Evolutionary conservation across 805 yeast genomes (phyloP).

Genomic region (Lachancea fermentati): DNA sequence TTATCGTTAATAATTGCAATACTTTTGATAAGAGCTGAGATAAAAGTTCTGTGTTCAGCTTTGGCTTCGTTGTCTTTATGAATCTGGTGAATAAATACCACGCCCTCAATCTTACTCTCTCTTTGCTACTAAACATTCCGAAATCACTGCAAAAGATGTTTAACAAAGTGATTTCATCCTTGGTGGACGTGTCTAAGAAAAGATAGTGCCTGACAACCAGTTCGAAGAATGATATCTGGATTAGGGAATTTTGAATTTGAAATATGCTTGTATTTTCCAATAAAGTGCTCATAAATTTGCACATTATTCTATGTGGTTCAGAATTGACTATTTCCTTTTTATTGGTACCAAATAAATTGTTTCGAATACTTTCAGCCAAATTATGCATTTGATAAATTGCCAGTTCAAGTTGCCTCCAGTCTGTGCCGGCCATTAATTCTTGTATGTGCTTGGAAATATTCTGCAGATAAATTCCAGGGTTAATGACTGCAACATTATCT

Average conservation of each 20-base stretch:
- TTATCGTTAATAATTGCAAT: conserved; percentile 54
- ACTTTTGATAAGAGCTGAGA: conserved; percentile 59
- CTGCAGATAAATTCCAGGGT: conserved; percentile 56
- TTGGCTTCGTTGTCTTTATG: conserved; percentile 68
- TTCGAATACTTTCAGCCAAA: conserved; percentile 73
- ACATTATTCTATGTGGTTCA: conserved; percentile 50
- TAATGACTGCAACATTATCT: conserved; percentile 65
- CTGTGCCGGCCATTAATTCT: conserved; percentile 36
- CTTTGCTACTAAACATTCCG: conserved; percentile 73
- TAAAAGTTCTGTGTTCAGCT: conserved; percentile 44
- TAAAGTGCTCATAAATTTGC: conserved; percentile 26
- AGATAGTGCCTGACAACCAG: conserved; percentile 72
- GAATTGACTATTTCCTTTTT: conserved; percentile 60
- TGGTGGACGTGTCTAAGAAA: conserved; percentile 38
- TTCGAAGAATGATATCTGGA: conserved; percentile 80
- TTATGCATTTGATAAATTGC: conserved; percentile 79
- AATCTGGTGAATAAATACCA: conserved; percentile 90
- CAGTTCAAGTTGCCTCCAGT: conserved; percentile 83
- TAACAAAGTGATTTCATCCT: conserved; percentile 54
- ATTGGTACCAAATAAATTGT: conserved; percentile 65
- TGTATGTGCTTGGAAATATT: conserved; percentile 51
- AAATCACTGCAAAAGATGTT: conserved; percentile 73
- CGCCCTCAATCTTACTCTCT: conserved; percentile 72
- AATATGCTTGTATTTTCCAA: conserved; percentile 31
- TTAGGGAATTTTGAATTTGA: conserved; percentile 67